Evolutionary conservation across 495 filamentous ascomycete genomes (phyloP).

Genomic region (Penicillium dipodomyicola): DNA sequence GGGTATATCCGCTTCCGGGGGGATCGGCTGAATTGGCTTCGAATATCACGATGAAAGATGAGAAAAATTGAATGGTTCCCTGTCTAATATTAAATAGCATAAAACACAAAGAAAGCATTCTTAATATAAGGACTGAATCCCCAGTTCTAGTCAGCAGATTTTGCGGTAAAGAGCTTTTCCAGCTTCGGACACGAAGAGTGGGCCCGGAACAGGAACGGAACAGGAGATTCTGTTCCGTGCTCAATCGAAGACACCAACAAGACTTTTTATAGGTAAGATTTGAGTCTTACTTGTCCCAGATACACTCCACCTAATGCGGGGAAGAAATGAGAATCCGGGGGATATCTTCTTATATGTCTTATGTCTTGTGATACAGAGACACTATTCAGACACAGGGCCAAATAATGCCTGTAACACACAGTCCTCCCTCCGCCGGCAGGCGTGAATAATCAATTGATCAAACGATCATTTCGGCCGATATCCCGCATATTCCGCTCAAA

Average conservation of each 20-base stretch:
- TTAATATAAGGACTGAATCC: neutral
- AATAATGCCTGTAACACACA: neutral
- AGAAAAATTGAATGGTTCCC: neutral
- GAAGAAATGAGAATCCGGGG: neutral
- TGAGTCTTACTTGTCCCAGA: neutral
- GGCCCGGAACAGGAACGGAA: neutral
- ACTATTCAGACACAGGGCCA: neutral
- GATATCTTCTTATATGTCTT: neutral
- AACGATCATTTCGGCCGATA: neutral
- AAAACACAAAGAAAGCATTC: neutral
- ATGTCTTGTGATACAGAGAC: neutral
- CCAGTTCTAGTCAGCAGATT: neutral
- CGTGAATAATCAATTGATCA: neutral
- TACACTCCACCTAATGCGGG: conserved; percentile 2
- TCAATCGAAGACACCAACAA: neutral
- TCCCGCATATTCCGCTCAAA: neutral
- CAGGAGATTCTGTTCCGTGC: neutral
- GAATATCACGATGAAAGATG: neutral
- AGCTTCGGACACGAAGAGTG: neutral
- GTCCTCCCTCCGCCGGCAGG: neutral
- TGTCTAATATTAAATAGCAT: too few species aligned
- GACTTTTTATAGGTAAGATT: neutral
- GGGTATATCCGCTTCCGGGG: neutral
- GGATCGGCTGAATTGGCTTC: neutral
- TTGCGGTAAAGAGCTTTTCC: neutral